Percentiles rank a stretch among this genome's conserved stretches.
Evolutionary conservation across 768 basidiomycete genomes (phyloP).

Genomic region (Polyporus arcularius): DNA sequence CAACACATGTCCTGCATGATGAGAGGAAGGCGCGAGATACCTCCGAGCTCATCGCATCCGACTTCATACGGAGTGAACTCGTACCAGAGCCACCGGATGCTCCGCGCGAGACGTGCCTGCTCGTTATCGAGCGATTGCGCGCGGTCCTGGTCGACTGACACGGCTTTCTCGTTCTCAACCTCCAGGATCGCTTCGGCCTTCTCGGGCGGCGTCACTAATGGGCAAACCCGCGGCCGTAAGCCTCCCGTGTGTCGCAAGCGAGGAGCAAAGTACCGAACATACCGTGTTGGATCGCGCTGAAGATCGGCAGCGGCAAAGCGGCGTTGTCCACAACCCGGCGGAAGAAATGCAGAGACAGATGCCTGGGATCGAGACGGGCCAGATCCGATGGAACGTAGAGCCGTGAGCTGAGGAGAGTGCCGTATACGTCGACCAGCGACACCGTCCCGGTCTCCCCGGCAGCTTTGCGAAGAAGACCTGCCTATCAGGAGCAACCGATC

Average conservation of each 20-base stretch:
- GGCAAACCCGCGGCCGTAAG: not conserved
- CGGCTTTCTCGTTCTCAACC: constrained; percentile 11
- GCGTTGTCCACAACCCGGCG: constrained; percentile 24
- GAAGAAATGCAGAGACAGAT: constrained; percentile 27
- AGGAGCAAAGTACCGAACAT: not conserved
- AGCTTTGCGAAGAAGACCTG: constrained; percentile 25
- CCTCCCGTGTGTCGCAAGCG: no score
- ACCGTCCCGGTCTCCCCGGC: constrained; percentile 22
- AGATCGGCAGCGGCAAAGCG: constrained; percentile 26
- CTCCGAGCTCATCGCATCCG: constrained; percentile 30
- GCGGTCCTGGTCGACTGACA: constrained; percentile 4
- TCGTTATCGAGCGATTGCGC: constrained; percentile 4
- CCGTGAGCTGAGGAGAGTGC: constrained; percentile 26
- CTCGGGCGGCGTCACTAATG: constrained; percentile 14
- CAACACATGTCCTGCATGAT: not conserved
- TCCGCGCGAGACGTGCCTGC: constrained; percentile 9
- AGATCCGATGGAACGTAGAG: constrained; percentile 25
- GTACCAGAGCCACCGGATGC: constrained; percentile 27
- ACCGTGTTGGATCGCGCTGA: constrained; percentile 30
- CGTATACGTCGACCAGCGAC: constrained; percentile 30
- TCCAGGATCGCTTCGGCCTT: constrained; percentile 10
- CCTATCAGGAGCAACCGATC: constrained; percentile 3
- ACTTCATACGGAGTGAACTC: constrained; percentile 31
- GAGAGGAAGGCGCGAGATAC: constrained; percentile 1
- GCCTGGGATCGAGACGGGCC: constrained; percentile 20